Conservation (phyloP, 2,329 filamentous ascomycete genomes). For the Colletotrichum caudatum region DNA sequence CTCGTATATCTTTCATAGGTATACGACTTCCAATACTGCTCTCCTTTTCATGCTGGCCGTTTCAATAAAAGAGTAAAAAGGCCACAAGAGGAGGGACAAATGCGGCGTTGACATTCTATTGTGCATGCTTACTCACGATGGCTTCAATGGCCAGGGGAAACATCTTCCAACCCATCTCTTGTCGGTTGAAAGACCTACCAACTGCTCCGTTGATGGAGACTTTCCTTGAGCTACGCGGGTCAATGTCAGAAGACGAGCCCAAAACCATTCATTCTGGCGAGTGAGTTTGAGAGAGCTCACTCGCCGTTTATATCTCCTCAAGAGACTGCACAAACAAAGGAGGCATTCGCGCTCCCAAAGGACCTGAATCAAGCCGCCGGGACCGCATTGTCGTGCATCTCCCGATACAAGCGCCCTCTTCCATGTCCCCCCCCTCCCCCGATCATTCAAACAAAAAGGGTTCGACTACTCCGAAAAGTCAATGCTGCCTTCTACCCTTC, state of each 20-base stretch:
- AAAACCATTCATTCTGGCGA: not conserved
- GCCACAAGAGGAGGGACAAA: not conserved
- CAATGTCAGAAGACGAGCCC: not conserved
- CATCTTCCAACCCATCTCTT: not conserved
- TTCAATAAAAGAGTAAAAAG: not conserved
- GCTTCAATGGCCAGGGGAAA: not conserved
- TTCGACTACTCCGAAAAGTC: not conserved
- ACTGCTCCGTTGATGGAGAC: not conserved
- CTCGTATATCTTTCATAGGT: no score
- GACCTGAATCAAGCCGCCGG: not conserved
- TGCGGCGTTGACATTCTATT: not conserved
- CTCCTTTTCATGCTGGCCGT: not conserved
- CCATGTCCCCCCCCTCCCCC: not conserved
- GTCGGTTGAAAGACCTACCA: no score
- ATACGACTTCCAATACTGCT: not conserved
- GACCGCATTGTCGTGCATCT: constrained; percentile 1
- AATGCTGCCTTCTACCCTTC: not conserved
- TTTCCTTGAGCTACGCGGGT: not conserved
- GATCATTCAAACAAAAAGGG: constrained; percentile 11
- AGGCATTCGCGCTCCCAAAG: not conserved
- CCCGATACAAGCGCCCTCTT: not conserved
- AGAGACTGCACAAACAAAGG: not conserved
- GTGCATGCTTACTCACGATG: no score
- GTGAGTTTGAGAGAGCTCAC: not conserved
- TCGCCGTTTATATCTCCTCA: not conserved